These are phyloP conservation scores for Nakazawaea pomicola DNA, from an alignment of 805 yeast species.

Conservation along the genomic window DNA sequence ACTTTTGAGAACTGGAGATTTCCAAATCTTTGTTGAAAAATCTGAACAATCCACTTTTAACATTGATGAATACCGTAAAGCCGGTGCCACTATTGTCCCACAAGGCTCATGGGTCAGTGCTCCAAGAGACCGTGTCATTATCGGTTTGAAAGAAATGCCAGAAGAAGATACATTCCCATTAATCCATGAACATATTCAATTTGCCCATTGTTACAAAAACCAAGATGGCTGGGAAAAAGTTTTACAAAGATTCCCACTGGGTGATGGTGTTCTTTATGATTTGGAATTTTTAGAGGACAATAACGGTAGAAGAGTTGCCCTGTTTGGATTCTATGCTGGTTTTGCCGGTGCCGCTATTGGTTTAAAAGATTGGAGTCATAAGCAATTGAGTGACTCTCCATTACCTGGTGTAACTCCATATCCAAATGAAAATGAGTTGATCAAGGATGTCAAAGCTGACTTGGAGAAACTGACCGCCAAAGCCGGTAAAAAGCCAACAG, in stretches of 20 bases:
- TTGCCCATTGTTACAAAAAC: constrained; percentile 97
- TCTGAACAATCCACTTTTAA: constrained; percentile 78
- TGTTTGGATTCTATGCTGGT: constrained; percentile 99
- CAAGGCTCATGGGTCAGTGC: constrained; percentile 92
- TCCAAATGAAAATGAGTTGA: constrained; percentile 70
- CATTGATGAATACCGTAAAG: constrained; percentile 67
- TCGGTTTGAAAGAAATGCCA: constrained; percentile 94
- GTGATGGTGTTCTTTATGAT: constrained; percentile 88
- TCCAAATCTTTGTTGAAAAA: constrained; percentile 83
- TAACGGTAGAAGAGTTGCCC: constrained; percentile 97
- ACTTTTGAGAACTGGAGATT: constrained; percentile 75
- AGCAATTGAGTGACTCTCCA: constrained; percentile 58
- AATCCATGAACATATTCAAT: constrained; percentile 93
- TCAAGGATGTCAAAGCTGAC: constrained; percentile 62
- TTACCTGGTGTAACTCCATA: constrained; percentile 80
- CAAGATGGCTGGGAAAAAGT: constrained; percentile 98
- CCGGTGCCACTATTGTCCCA: constrained; percentile 86
- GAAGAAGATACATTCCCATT: constrained; percentile 87
- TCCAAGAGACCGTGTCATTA: constrained; percentile 82
- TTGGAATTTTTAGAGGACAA: constrained; percentile 92
- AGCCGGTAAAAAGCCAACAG: constrained; percentile 68
- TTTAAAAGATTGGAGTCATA: constrained; percentile 89
- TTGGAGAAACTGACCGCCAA: constrained; percentile 51
- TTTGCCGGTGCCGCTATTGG: constrained; percentile 99
- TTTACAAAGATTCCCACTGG: constrained; percentile 80